Base-by-base conservation (phyloP, 2,329 filamentous ascomycete genomes). In the Colletotrichum filicis region DNA sequence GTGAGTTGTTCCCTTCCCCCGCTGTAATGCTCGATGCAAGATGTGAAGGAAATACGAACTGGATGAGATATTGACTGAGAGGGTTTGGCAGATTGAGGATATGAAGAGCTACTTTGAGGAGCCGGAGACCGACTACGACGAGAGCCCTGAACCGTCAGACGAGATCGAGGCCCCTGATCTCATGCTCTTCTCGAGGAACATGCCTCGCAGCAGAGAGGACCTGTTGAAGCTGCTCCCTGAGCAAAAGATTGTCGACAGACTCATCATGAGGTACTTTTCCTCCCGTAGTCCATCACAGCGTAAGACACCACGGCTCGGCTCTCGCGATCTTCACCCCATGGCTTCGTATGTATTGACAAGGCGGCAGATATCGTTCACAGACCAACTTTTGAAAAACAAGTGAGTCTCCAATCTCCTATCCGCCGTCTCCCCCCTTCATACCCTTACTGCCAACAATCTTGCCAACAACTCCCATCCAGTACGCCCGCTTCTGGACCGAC, bases 41-140 rank as follows among this genome's bases (percentile, higher is more conserved):
- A 30, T 30, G 12, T 24, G 49, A 22, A 12, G 52, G 24, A 22
- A 12, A 12, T 46, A 1, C 2, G 42, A 8, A 30, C 19, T 35
- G 37, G 19, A 75, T 49, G 59, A 61, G 49, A 57, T 61, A 28
- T 53, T 11, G 56, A 42, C 65, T 78, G 24, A 79, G 14, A 3
- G 24, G 55, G 19, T 22, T 35, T 14, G 3, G 12, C 76, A 91
- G 87, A 90, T 91, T 60, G 88, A 91, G 77, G 88, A 91, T 68
- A 81, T 91, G 9, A 90, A 90, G 78, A 83, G 81, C 68, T 91
- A 89, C 75, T 90, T 91, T 77, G 86, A 89, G 28, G 85, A 89
- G 35, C 79, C 84, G 0, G 82, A 85, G 5, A 81, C 83, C 3
- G 74, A 74, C 1, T 82, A 82, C 0, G 81, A 83, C 2, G 80